These are phyloP conservation scores for Holtermannia corniformis DNA, from an alignment of 768 basidiomycete genomes.

Conservation along the genomic window DNA sequence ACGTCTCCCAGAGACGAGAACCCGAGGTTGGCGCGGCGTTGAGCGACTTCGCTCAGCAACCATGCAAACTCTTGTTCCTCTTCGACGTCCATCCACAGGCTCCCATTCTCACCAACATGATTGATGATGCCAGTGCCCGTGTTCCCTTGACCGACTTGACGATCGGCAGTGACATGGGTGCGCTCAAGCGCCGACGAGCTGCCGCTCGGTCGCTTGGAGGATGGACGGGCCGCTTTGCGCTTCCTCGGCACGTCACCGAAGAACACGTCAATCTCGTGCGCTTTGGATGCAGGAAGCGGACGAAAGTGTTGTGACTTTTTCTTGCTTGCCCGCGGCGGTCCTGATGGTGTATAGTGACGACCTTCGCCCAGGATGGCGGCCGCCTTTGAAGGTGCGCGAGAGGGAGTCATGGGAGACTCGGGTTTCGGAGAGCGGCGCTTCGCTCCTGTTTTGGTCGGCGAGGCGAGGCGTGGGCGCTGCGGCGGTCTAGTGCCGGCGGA, in stretches of 20 bases:
- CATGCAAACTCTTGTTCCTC: slow-evolving; percentile 36
- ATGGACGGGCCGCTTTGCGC: not conserved
- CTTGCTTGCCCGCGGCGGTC: not conserved
- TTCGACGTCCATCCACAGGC: slow-evolving; percentile 30
- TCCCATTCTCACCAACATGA: slow-evolving; percentile 17
- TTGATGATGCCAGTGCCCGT: no score
- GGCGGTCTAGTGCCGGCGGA: not conserved
- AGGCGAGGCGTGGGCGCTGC: no score
- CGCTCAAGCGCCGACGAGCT: not conserved
- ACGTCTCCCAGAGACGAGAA: not conserved
- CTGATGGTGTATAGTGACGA: not conserved
- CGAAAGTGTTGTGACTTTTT: slow-evolving; percentile 17
- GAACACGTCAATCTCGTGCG: slow-evolving; percentile 27
- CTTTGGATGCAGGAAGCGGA: slow-evolving; percentile 16
- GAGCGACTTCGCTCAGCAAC: slow-evolving; percentile 23
- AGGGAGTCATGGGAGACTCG: slow-evolving; percentile 21
- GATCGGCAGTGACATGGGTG: no score
- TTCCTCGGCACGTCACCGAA: slow-evolving; percentile 24
- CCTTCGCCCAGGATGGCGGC: slow-evolving; percentile 21
- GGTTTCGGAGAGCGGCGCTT: slow-evolving; percentile 5
- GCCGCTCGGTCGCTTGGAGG: not conserved
- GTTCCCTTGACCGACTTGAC: slow-evolving; percentile 10
- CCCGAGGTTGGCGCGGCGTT: not conserved
- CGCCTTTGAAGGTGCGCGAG: slow-evolving; percentile 29
- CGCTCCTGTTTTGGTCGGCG: not conserved